Percentiles rank a stretch among this genome's conserved stretches.
Conservation (phyloP, 441 rosid species). For the Bocquillonia castaneifolia region DNA sequence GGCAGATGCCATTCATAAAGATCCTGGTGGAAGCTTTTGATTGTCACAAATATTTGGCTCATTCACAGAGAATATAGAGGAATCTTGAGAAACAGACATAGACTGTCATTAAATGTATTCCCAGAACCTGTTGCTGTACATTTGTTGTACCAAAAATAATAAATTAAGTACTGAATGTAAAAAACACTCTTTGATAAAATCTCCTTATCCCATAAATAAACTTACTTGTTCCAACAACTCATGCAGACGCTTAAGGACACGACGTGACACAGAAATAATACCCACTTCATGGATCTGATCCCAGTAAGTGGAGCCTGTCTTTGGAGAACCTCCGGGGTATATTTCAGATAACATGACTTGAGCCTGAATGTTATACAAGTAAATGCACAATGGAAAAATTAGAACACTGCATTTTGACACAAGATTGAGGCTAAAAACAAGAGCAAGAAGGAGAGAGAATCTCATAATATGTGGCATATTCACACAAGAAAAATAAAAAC, state of each 20-base stretch:
- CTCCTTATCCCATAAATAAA: slow-evolving; percentile 10
- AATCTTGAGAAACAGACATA: not conserved
- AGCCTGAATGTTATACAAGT: slow-evolving; percentile 47
- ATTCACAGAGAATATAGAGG: not conserved
- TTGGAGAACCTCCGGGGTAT: slow-evolving; percentile 99
- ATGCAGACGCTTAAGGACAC: slow-evolving; percentile 72
- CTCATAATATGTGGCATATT: not conserved
- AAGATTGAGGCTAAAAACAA: not conserved
- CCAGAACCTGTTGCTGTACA: not conserved
- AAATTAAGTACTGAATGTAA: not conserved
- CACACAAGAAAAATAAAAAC: slow-evolving; percentile 4
- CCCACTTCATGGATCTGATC: slow-evolving; percentile 90
- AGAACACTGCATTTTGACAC: not conserved
- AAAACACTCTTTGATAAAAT: slow-evolving; percentile 3
- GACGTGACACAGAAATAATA: slow-evolving; percentile 68
- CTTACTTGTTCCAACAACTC: slow-evolving; percentile 86
- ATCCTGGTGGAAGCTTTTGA: not conserved
- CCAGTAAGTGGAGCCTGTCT: slow-evolving; percentile 77
- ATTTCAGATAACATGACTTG: slow-evolving; percentile 89
- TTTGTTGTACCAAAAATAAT: not conserved
- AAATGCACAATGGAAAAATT: slow-evolving; percentile 1
- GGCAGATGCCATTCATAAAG: not conserved
- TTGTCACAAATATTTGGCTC: not conserved
- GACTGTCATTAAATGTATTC: not conserved
- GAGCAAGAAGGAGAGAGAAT: not conserved